Evolutionary conservation across 1,284 basidiomycete species (phyloP).

Genomic region (Cerrena zonata): DNA sequence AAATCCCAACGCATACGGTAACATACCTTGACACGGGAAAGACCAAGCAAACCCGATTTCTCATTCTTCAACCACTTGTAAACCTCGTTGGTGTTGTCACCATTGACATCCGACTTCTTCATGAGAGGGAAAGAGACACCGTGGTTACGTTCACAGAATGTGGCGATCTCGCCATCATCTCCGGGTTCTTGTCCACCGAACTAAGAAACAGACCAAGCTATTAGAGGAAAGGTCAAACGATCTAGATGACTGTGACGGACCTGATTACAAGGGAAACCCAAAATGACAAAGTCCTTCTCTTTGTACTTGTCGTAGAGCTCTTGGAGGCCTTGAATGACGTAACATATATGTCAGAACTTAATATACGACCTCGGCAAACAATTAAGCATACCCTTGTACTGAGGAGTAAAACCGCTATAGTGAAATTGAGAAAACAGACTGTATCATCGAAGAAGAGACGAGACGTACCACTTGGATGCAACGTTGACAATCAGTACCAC

Average conservation of each 20-base stretch:
- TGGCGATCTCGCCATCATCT: conserved; percentile 59
- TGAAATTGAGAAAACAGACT: background rate
- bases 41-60: conserved; percentile 68
- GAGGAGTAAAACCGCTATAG: conserved; percentile 77
- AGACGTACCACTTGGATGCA: conserved; percentile 63
- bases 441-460: background rate
- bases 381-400: conserved; percentile 63
- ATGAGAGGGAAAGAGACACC: conserved; percentile 81
- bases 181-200: conserved; percentile 77
- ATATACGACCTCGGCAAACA: too few relatives aligned
- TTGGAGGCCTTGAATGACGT: conserved; percentile 58
- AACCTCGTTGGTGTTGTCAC: conserved; percentile 71
- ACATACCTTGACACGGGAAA: conserved; percentile 71
- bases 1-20: background rate
- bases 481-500: conserved; percentile 71
- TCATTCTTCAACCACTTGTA: conserved; percentile 82
- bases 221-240: background rate
- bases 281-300: conserved; percentile 66
- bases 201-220: too few relatives aligned
- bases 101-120: conserved; percentile 90
- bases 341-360: background rate
- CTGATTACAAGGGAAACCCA: conserved; percentile 92
- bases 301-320: conserved; percentile 80
- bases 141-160: conserved; percentile 71
- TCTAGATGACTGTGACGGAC: conserved; percentile 35